phyloP scores from a whole-genome alignment of 805 yeast species.

The Wickerhamomyces sydowiorum region DNA sequence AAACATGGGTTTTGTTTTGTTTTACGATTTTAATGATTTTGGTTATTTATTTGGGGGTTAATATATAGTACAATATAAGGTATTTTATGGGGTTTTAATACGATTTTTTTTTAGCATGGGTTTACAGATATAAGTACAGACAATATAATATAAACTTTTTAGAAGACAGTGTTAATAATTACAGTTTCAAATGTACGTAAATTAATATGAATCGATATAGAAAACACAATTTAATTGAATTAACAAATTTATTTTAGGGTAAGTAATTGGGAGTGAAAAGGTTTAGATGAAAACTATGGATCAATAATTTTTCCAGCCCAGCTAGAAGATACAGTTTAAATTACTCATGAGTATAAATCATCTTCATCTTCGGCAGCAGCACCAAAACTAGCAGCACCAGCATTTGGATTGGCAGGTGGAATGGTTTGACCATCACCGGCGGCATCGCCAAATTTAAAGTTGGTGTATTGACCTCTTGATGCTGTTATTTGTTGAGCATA shows the following conservation, averaged over 20 bases:
- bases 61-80: background rate
- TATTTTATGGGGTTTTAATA: background rate
- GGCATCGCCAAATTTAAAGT: constrained; percentile 72
- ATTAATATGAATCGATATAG: too few relatives aligned
- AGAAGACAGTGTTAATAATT: too few relatives aligned
- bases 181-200: too few relatives aligned
- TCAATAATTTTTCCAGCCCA: too few relatives aligned
- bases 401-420: constrained; percentile 24
- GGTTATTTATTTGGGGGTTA: background rate
- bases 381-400: constrained; percentile 40
- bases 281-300: too few relatives aligned
- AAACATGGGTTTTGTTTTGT: background rate
- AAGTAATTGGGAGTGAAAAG: too few relatives aligned
- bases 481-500: constrained; percentile 95
- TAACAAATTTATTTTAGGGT: too few relatives aligned
- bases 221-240: too few relatives aligned
- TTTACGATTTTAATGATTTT: constrained; percentile 1
- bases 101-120: too few relatives aligned
- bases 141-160: too few relatives aligned
- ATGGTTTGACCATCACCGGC: constrained; percentile 29
- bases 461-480: constrained; percentile 90
- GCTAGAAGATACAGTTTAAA: too few relatives aligned
- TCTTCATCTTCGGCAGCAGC: constrained; percentile 56
- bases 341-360: constrained; percentile 51
- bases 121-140: too few relatives aligned